Evolutionary conservation across 2,329 filamentous ascomycete genomes (phyloP), one percentile per base, ranked within the genome.

Genomic region (Fusarium redolens): DNA sequence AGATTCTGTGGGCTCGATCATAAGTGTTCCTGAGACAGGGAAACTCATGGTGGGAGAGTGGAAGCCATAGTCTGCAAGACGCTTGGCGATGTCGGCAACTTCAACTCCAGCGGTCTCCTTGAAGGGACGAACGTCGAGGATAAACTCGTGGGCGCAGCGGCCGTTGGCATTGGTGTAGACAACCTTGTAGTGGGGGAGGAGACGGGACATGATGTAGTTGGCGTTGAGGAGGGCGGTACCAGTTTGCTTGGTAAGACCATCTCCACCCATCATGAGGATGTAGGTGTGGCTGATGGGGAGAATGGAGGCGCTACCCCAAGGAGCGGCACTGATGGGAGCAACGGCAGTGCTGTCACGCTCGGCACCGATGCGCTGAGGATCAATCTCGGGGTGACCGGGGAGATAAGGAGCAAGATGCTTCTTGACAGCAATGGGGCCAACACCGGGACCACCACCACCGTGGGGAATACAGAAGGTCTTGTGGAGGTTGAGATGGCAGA

Each of bases 391-490:
- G 65, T 78, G 76, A 7, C 76, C 65, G 20, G 76, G 76, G 12
- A 98, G 88, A 86, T 92, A 95, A 18, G 91, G 90, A 12, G 89
- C 84, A 56, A 98, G 90, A 78, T 97, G 94, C 69, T 90, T 85
- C 81, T 95, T 96, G 55, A 97, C 96, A 79, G 95, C 95, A 74
- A 98, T 97, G 56, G 96, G 96, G 4, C 96, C 96, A 43, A 98
- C 94, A 79, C 96, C 96, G 13, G 96, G 96, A 20, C 96, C 96
- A 75, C 96, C 96, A 71, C 96, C 96, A 58, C 96, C 96, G 83
- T 98, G 96, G 50, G 96, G 96, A 77, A 98, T 98, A 82, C 96
- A 98, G 87, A 98, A 98, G 15, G 96, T 98, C 89, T 98, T 98
- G 90, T 98, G 96, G 31, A 98, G 89, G 84, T 98, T 98, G 65